Evolutionary conservation across 2,329 filamentous ascomycete species (phyloP).

Genomic region (Epichloe baconii): DNA sequence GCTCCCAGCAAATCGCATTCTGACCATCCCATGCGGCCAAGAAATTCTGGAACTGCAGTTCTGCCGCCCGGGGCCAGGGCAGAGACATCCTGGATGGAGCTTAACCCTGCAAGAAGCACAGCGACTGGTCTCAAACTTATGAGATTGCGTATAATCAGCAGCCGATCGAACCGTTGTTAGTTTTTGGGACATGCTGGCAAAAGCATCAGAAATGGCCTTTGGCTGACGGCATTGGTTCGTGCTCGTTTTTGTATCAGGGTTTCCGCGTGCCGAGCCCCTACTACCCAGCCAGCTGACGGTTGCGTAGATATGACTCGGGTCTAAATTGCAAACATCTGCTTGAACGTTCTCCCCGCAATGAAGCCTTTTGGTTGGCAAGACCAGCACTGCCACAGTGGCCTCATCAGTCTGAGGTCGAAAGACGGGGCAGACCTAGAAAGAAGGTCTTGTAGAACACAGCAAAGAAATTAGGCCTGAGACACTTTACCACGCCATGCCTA

Average conservation of each 20-base stretch:
- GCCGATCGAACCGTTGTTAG: slow-evolving; percentile 3
- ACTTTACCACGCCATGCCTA: no score
- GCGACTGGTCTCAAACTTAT: background rate
- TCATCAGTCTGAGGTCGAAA: background rate
- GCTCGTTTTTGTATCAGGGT: background rate
- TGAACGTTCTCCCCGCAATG: background rate
- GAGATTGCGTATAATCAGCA: background rate
- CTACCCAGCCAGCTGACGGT: background rate
- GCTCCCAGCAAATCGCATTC: background rate
- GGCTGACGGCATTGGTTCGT: background rate
- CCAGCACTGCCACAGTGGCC: no score
- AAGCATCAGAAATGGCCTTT: background rate
- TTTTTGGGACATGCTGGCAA: background rate
- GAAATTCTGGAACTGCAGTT: no score
- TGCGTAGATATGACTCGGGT: background rate
- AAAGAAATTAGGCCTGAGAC: background rate
- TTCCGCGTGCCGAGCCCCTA: background rate
- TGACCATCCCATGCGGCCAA: no score
- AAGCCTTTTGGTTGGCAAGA: no score
- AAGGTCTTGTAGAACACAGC: no score
- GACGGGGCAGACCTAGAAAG: background rate
- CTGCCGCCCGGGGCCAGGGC: no score
- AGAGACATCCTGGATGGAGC: background rate
- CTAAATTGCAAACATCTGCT: background rate
- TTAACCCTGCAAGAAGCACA: background rate